Base-by-base conservation (phyloP, 129 eudicot genomes). In the Gnaphalium uliginosum region DNA sequence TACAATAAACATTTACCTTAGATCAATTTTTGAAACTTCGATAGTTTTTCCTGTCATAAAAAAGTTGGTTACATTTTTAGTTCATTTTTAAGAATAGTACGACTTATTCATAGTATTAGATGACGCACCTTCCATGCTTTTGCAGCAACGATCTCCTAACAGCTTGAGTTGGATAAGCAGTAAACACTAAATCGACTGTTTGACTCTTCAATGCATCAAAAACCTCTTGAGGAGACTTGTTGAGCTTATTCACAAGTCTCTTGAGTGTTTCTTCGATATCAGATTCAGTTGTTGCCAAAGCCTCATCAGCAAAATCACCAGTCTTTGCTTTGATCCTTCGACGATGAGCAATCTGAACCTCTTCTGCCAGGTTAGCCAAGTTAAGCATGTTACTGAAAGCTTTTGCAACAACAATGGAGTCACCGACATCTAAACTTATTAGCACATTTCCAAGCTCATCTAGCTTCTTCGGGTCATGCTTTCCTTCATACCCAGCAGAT, bases 141-240 rank as follows among this genome's bases (percentile, higher is more conserved):
- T 94, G 99, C 69, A 94, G 99, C 90, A 94, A 86, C 8, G 99
- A 91, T 86, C 99, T 85, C 48, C 99, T 79, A 14, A 94, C 87
- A 64, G 99, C 89, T 74, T 94, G 99, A 21, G 97, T 94, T 26
- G 98, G 98, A 83, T 93, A 96, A 41, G 98, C 98, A 54, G 98
- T 93, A 17, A 93, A 75, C 67, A 90, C 98, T 50, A 90, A 84
- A 88, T 93, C 98, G 67, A 93, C 96, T 6, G 96, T 93, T 80
- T 93, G 98, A 71, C 86, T 90, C 85, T 93, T 93, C 27, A 93
- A 72, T 0, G 98, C 96, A 82, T 93, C 96, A 69, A 90, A 93
- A 65, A 93, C 86, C 81, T 93, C 96, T 81, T 88, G 82, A 61
- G 96, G 98, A 35, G 96, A 86, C 85, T 90, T 93, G 41, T 91